A percentile compares a stretch with the other conserved stretches of the same genome.
phyloP scores from a whole-genome alignment of 208 protist genomes.

The Trypanosoma rangeli region DNA sequence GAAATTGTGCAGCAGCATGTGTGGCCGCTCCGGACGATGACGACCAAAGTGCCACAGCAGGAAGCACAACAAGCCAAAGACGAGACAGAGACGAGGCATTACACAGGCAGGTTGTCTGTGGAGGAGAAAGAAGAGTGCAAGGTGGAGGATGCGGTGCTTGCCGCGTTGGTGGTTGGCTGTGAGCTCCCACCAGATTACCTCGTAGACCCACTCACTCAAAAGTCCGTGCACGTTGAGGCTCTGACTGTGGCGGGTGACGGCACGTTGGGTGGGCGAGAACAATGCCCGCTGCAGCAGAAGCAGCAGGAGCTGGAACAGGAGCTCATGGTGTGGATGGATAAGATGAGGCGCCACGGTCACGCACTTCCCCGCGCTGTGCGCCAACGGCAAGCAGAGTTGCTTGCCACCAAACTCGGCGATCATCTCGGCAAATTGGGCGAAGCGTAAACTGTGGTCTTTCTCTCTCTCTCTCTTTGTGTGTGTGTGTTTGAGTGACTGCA shows the following conservation, averaged over 20 bases:
- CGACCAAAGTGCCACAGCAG: background rate
- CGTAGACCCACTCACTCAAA: conserved; percentile 54
- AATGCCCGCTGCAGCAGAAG: background rate
- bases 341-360: conserved; percentile 64
- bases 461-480: conserved; percentile 20
- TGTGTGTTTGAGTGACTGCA: background rate
- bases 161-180: conserved; percentile 22
- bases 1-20: conserved; percentile 63
- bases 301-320: conserved; percentile 23
- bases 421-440: conserved; percentile 31
- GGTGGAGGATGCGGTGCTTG: background rate
- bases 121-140: background rate
- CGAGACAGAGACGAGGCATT: background rate
- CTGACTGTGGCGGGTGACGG: conserved; percentile 19
- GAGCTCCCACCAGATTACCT: conserved; percentile 52
- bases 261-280: background rate
- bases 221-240: conserved; percentile 40
- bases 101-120: background rate
- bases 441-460: background rate
- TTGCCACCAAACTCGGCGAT: conserved; percentile 35
- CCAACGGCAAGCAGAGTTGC: conserved; percentile 51
- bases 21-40: conserved; percentile 40
- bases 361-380: conserved; percentile 33
- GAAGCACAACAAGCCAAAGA: background rate
- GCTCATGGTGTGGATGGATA: conserved; percentile 57